Evolutionary conservation across 164 flowering plant species (phyloP).

Genomic region (Kalanchoe fedtschenkoi): DNA sequence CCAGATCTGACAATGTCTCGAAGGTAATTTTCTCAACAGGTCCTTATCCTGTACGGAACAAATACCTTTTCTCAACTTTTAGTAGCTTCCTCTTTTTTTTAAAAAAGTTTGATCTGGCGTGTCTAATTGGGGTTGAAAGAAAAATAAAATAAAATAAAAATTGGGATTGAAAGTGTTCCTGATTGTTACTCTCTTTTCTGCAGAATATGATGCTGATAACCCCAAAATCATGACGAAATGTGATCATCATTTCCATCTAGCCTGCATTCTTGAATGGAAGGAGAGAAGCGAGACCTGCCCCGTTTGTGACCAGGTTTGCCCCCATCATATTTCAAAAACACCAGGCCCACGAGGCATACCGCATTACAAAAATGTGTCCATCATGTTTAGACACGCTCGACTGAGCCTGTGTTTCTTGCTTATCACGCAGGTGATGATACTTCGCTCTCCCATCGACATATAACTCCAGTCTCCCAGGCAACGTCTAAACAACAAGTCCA

Average conservation of each 20-base stretch:
- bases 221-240: conserved; percentile 40
- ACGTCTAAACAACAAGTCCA: not conserved
- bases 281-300: conserved; percentile 47
- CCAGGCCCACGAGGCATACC: not conserved
- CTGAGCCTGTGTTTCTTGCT: not conserved
- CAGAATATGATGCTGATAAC: conserved; percentile 36
- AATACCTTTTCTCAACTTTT: not conserved
- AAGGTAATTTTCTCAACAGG: conserved; percentile 17
- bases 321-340: not conserved
- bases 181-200: conserved; percentile 6
- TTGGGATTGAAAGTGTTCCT: not conserved
- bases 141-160: too few species aligned
- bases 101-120: too few species aligned
- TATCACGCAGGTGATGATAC: conserved; percentile 23
- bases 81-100: not conserved
- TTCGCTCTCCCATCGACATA: conserved; percentile 15
- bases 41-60: not conserved
- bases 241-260: conserved; percentile 55
- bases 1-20: conserved; percentile 34
- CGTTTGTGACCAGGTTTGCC: conserved; percentile 30
- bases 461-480: not conserved
- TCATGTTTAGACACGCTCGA: not conserved
- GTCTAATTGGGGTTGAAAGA: too few species aligned
- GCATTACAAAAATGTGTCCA: not conserved
- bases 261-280: conserved; percentile 67